Evolutionary conservation across 2,329 filamentous ascomycete species (phyloP), one percentile per base, ranked within the genome.

Genomic region (Fonsecaea multimorphosa): DNA sequence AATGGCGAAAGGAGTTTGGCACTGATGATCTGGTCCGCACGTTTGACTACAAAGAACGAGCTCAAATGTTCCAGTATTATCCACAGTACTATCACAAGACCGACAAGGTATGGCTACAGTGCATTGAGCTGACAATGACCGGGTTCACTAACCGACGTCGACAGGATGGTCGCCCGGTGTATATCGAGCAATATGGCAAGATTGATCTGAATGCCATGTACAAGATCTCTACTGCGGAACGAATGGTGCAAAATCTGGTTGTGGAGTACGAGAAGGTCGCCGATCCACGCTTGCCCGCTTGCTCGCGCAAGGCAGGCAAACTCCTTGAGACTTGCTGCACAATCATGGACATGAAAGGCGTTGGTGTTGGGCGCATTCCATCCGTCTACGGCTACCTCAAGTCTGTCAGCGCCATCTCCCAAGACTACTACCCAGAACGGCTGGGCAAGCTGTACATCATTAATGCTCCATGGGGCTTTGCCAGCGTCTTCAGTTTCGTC

Each of bases 401-500:
- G 74, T 87, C 90, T 77, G 93, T 92, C 53, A 95, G 92, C 36
- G 89, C 83, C 78, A 91, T 99, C 81, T 96, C 92, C 71, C 95
- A 98, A 82, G 97, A 98, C 86, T 96, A 98, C 87, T 99, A 99
- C 83, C 95, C 95, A 7, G 95, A 99, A 85, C 91, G 95, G 66
- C 85, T 99, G 66, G 95, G 95, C 75, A 93, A 93, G 81, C 86
- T 99, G 77, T 99, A 97, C 85, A 83, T 99, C 74, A 97, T 99
- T 88, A 99, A 99, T 81, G 92, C 94, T 2, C 93, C 93, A 22
- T 98, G 93, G 93, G 93, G 93, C 29, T 98, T 98, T 85, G 89
- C 89, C 68, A 86, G 86, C 72, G 91, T 93, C 69, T 99, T 95
- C 86, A 85, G 82, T 76, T 85, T 96, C 64, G 87, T 98, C 80